Conservation (phyloP, 768 basidiomycete genomes). For the Pleurotus tuoliensis region DNA sequence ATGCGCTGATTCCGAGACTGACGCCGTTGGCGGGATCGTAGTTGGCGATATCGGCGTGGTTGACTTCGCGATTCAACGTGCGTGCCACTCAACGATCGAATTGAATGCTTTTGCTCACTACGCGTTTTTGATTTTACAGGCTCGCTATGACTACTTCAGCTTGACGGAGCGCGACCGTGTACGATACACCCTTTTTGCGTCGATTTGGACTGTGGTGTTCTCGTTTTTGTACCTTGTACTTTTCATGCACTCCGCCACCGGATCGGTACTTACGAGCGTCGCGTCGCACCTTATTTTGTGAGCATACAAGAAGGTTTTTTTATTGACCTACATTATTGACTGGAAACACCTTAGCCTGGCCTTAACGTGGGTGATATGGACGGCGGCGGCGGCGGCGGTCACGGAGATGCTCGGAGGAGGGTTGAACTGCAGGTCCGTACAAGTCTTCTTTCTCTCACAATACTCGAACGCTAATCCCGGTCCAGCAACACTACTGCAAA, state of each 20-base stretch:
- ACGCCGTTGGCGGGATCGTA: slow-evolving; percentile 18
- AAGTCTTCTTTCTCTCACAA: not conserved
- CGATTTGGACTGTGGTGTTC: slow-evolving; percentile 65
- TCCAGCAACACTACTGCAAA: slow-evolving; percentile 34
- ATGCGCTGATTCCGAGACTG: not conserved
- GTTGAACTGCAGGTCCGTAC: slow-evolving; percentile 56
- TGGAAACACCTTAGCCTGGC: slow-evolving; percentile 39
- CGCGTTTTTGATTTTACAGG: not conserved
- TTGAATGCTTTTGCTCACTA: not conserved
- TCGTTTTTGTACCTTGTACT: slow-evolving; percentile 47
- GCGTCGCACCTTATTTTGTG: slow-evolving; percentile 63
- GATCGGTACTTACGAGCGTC: slow-evolving; percentile 54
- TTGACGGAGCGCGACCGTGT: slow-evolving; percentile 55
- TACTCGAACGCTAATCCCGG: not conserved
- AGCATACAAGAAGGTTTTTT: slow-evolving; percentile 21
- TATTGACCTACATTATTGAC: not conserved
- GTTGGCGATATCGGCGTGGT: slow-evolving; percentile 72
- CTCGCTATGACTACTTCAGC: slow-evolving; percentile 47
- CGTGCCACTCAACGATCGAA: not conserved
- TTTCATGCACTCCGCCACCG: slow-evolving; percentile 48
- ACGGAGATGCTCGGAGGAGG: slow-evolving; percentile 66
- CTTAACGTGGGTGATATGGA: slow-evolving; percentile 78
- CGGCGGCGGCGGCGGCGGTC: slow-evolving; percentile 66
- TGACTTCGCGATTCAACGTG: slow-evolving; percentile 56
- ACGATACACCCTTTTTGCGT: slow-evolving; percentile 65